phyloP scores from a whole-genome alignment of 2,329 filamentous ascomycete genomes.

The Trichophyton simii region DNA sequence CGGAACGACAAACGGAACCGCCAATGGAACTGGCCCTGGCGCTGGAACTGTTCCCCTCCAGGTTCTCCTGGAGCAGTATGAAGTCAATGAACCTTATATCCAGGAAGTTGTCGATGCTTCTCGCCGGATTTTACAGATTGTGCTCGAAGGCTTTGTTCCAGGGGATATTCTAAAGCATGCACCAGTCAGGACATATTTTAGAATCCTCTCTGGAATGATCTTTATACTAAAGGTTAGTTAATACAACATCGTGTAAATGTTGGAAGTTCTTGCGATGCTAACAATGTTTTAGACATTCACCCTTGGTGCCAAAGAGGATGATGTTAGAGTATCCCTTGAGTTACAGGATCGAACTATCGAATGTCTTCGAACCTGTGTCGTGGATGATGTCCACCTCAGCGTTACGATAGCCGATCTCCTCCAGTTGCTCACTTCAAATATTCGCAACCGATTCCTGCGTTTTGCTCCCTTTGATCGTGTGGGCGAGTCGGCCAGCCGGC shows the following conservation, averaged over 20 bases:
- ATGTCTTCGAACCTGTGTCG: conserved; percentile 47
- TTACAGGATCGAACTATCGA: conserved; percentile 48
- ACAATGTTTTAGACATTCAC: conserved; percentile 41
- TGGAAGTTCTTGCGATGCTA: conserved; percentile 5
- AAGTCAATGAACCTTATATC: conserved; percentile 50
- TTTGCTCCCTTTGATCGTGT: conserved; percentile 42
- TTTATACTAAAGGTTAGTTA: conserved; percentile 47
- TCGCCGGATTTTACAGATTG: conserved; percentile 46
- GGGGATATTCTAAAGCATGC: conserved; percentile 48
- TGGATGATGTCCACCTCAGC: conserved; percentile 54
- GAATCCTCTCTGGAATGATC: conserved; percentile 52
- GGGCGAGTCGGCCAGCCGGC: conserved; percentile 26
- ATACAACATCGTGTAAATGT: background rate
- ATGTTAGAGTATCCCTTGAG: conserved; percentile 46
- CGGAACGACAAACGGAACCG: conserved; percentile 6
- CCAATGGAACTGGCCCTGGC: conserved; percentile 8
- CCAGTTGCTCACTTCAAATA: conserved; percentile 45
- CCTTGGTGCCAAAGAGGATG: conserved; percentile 49
- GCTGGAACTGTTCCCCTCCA: conserved; percentile 25
- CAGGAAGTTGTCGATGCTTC: conserved; percentile 50
- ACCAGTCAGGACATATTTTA: conserved; percentile 52
- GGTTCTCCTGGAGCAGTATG: conserved; percentile 37
- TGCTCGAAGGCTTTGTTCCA: conserved; percentile 47
- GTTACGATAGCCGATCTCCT: conserved; percentile 51
- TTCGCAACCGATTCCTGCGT: conserved; percentile 46